Evolutionary conservation across 768 basidiomycete species (phyloP).

Genomic region (Suillus tomentosus): DNA sequence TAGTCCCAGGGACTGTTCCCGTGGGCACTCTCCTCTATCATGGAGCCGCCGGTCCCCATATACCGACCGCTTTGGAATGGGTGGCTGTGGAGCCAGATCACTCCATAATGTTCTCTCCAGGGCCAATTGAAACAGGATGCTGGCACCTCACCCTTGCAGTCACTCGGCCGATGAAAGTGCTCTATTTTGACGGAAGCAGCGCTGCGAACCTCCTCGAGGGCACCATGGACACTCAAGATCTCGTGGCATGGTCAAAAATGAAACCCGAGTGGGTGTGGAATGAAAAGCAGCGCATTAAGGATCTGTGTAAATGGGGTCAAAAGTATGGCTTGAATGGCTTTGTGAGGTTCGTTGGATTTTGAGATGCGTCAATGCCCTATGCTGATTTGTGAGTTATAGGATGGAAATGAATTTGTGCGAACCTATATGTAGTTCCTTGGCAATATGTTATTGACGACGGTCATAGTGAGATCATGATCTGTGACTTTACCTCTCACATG

Average conservation of each 20-base stretch:
- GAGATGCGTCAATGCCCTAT: not conserved
- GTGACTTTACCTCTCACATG: constrained; percentile 45
- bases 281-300: constrained; percentile 28
- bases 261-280: constrained; percentile 19
- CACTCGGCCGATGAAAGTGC: constrained; percentile 29
- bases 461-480: constrained; percentile 49
- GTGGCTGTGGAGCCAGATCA: constrained; percentile 38
- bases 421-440: not conserved
- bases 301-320: constrained; percentile 37
- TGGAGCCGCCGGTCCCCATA: constrained; percentile 21
- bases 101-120: constrained; percentile 37
- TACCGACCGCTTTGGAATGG: constrained; percentile 27
- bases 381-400: constrained; percentile 21
- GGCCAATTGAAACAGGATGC: constrained; percentile 16
- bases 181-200: constrained; percentile 37
- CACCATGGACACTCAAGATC: constrained; percentile 38
- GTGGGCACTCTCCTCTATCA: constrained; percentile 41
- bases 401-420: constrained; percentile 55
- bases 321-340: constrained; percentile 36
- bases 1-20: constrained; percentile 37
- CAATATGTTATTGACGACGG: not conserved
- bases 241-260: constrained; percentile 33
- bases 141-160: constrained; percentile 34
- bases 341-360: constrained; percentile 23
- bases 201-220: constrained; percentile 33